Evolutionary conservation across 2,329 filamentous ascomycete genomes (phyloP), one percentile per base, ranked within the genome.

Genomic region (Trichoderma sp.): DNA sequence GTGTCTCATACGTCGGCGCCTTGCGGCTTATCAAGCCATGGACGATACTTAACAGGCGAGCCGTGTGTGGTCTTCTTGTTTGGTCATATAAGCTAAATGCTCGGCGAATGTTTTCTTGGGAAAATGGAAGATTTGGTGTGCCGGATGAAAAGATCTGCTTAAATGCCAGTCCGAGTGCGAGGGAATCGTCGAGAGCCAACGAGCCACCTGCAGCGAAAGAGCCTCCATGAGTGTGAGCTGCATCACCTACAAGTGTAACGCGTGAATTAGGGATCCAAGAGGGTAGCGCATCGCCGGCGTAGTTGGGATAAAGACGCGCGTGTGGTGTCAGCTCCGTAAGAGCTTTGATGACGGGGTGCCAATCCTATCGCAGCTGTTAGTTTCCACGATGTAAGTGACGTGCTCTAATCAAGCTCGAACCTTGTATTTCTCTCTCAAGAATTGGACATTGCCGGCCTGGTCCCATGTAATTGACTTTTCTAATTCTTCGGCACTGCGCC

Each of bases 241-340:
- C 81, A 34, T 83, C 82, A 1, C 81, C 82, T 0, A 78, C 79
- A 0, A 83, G 76, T 0, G 80, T 80, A 0, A 81, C 78, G 3
- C 78, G 0, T 15, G 69, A 23, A 15, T 9, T 34, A 2, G 69
- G 69, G 1, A 83, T 76, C 84, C 84, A 85, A 0, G 79, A 81
- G 3, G 79, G 74, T 3, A 85, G 76, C 6, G 78, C 76, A 9
- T 80, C 75, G 0, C 81, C 83, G 0, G 82, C 80, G 17, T 80
- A 79, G 73, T 85, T 85, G 13, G 84, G 82, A 61, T 82, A 85
- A 0, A 83, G 71, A n/a, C 78, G 79, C 0, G 81, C 81, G 39
- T 79, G 76, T 0, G 83, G 84, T 7, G 80, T 82, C 3, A 79
- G 78, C 8, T 83, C 79, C 4, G 83, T 76, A 4, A 85, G 77